Evolutionary conservation across 2,329 filamentous ascomycete species (phyloP).

Genomic region (Biscogniauxia sp.): DNA sequence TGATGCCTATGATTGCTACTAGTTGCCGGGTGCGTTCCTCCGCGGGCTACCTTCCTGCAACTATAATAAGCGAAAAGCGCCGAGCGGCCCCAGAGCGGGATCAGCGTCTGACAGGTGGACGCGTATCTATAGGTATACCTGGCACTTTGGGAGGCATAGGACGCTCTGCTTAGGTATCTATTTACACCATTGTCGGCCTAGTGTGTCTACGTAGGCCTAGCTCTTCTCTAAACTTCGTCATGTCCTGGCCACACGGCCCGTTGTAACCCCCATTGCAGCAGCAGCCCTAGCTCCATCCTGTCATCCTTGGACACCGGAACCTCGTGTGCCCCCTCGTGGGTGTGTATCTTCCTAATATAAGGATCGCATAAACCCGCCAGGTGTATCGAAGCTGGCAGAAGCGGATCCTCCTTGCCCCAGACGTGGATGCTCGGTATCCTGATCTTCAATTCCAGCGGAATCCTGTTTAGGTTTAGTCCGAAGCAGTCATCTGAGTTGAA

Average conservation of each 20-base stretch:
- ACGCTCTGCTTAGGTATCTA: neutral
- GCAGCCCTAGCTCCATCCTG: slow-evolving; percentile 13
- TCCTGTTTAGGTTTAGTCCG: slow-evolving; percentile 29
- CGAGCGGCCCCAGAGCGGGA: too few relatives aligned
- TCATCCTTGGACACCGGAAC: slow-evolving; percentile 20
- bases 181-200: too few relatives aligned
- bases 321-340: slow-evolving; percentile 18
- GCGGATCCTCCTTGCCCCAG: slow-evolving; percentile 26
- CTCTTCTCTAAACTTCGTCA: slow-evolving; percentile 7
- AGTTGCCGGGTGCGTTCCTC: neutral
- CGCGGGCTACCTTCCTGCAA: neutral
- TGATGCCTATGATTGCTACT: neutral
- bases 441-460: slow-evolving; percentile 30
- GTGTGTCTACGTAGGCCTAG: too few relatives aligned
- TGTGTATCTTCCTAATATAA: slow-evolving; percentile 28
- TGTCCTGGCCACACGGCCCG: slow-evolving; percentile 29
- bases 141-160: slow-evolving; percentile 3
- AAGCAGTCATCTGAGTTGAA: slow-evolving; percentile 33
- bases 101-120: neutral
- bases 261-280: slow-evolving; percentile 26
- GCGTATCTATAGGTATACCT: neutral
- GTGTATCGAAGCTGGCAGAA: slow-evolving; percentile 26
- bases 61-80: neutral
- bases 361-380: slow-evolving; percentile 31
- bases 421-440: slow-evolving; percentile 31